phyloP scores from a whole-genome alignment of 2,329 filamentous ascomycete genomes.

The Beauveria sp. region DNA sequence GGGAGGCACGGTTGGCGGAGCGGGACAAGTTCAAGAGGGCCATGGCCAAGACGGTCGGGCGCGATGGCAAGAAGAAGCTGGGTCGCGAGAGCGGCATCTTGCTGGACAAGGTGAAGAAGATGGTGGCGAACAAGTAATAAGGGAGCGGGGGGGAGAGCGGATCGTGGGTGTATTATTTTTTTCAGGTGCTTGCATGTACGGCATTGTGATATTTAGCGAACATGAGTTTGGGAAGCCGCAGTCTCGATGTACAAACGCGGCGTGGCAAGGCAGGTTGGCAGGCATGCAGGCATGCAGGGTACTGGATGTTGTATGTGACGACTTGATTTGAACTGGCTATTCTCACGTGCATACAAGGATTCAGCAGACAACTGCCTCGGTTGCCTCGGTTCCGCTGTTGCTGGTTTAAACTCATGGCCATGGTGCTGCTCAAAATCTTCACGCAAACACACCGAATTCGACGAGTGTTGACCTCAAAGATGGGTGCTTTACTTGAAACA shows the following conservation, averaged over 20 bases:
- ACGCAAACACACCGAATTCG: neutral
- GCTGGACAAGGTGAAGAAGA: conserved; percentile 67
- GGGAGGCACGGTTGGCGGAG: conserved; percentile 57
- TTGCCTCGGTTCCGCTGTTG: neutral
- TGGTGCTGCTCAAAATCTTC: neutral
- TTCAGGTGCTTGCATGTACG: neutral
- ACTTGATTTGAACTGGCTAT: no score
- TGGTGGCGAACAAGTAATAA: conserved; percentile 45
- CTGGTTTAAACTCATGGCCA: neutral
- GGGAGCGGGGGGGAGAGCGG: neutral
- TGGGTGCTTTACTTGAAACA: neutral
- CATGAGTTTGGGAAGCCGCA: neutral
- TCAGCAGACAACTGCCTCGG: neutral
- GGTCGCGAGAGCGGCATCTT: conserved; percentile 73
- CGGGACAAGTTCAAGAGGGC: conserved; percentile 57
- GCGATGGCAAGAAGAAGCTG: conserved; percentile 69
- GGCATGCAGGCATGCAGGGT: no score
- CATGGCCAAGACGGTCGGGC: conserved; percentile 67
- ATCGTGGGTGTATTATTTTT: neutral
- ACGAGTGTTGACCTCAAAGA: neutral
- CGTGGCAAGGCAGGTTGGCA: neutral
- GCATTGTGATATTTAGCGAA: neutral
- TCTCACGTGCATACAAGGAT: neutral
- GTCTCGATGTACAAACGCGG: neutral
- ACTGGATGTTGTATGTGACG: neutral